These are phyloP conservation scores for Blumeriella jaapii DNA, from an alignment of 2,329 filamentous ascomycete species.

Conservation along the genomic window DNA sequence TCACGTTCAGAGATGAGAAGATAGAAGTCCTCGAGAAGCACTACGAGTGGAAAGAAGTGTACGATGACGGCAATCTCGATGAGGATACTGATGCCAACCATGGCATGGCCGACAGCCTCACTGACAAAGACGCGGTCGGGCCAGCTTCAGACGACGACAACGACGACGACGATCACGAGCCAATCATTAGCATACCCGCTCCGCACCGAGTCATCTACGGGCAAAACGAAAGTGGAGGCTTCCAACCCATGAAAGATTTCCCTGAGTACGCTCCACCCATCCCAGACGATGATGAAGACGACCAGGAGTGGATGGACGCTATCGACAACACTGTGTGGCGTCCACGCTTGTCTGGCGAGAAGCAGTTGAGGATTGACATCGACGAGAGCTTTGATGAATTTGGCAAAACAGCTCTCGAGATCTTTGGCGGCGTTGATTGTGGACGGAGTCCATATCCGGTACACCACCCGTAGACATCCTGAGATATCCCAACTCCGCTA, in stretches of 20 bases:
- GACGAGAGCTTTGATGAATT: constrained; percentile 13
- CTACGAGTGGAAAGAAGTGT: background rate
- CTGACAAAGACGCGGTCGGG: too few relatives aligned
- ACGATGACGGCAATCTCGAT: background rate
- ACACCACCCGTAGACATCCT: too few relatives aligned
- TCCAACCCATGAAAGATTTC: constrained; percentile 15
- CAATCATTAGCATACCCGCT: background rate
- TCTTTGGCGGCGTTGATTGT: constrained; percentile 24
- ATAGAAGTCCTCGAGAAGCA: background rate
- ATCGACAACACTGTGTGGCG: constrained; percentile 23
- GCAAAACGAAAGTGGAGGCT: constrained; percentile 11
- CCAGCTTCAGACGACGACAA: too few relatives aligned
- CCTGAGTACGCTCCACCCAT: constrained; percentile 9
- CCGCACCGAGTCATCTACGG: background rate
- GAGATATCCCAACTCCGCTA: too few relatives aligned
- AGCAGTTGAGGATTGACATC: constrained; percentile 13
- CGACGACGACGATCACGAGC: too few relatives aligned
- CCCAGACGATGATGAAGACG: constrained; percentile 1
- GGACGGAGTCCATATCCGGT: constrained; percentile 22
- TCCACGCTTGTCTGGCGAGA: constrained; percentile 18
- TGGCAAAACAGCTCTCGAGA: constrained; percentile 8
- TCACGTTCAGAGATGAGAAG: background rate
- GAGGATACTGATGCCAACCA: background rate
- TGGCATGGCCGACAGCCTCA: too few relatives aligned
- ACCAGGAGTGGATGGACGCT: constrained; percentile 10